Evolutionary conservation across 805 yeast species (phyloP), one percentile per base, ranked within the genome.

Genomic region (Clavispora fructus): DNA sequence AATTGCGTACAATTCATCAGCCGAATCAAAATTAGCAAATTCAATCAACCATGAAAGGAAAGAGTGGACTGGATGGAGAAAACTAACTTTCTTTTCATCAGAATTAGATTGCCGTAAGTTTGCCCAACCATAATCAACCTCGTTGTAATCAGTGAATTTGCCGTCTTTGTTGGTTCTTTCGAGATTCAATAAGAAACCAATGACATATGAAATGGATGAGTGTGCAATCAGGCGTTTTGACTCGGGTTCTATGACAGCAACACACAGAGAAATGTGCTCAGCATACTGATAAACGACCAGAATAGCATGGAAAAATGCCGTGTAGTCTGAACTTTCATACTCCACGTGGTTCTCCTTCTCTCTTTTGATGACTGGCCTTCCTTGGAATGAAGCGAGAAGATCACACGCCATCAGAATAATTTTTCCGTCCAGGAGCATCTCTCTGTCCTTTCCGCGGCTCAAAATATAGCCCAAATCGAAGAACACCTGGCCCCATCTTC

Each of bases 241-340:
- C 4, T 13, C 28, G 10, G 42, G 35, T 4, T 57, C 54, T 23
- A 67, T 46, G 31, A 53, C 58, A 9, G 61, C 58, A 8, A 79
- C 61, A 6, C 79, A 63, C 47, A 72, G 77, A 0, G 83, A 76
- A 11, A 80, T 66, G 48, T 69, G 68, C 48, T 80, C 85, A 0
- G 78, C 75, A 53, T 81, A 75, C 48, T 85, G 84, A 9, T 84
- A 75, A 0, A 87, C 74, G 4, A 82, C 86, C 44, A 87, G 83
- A 48, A 83, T 64, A 1, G 85, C 80, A 50, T 84, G 85, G 61
- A 85, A 85, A 56, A 75, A 84, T 2, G 81, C 77, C 1, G 84
- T 77, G 73, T 91, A 94, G 43, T 87, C 92, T 29, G 87, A 87
- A 39, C 82, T 83, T 60, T 92, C 99, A 61, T 86, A 94, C 60